phyloP scores from a whole-genome alignment of 352 stramenopile species.

The Sclerospora graminicola region DNA sequence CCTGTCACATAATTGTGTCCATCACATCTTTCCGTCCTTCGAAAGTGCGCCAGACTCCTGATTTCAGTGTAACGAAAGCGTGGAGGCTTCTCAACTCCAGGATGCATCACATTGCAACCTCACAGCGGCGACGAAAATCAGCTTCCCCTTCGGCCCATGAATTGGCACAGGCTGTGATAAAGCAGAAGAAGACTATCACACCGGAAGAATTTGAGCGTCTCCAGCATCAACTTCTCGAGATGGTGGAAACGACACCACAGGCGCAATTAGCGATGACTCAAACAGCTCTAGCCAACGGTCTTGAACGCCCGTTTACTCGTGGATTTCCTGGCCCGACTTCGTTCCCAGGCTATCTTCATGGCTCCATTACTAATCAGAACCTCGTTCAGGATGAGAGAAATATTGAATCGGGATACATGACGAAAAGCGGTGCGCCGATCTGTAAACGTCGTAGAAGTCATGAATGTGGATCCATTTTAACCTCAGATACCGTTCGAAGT shows the following conservation, averaged over 20 bases:
- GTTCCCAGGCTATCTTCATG: constrained; percentile 27
- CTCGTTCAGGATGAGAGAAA: constrained; percentile 14
- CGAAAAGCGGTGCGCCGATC: constrained; percentile 22
- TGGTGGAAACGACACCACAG: constrained; percentile 43
- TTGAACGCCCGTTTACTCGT: constrained; percentile 23
- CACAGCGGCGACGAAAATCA: too few relatives aligned
- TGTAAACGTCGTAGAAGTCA: constrained; percentile 33
- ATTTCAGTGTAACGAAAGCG: too few relatives aligned
- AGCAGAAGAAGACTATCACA: constrained; percentile 68
- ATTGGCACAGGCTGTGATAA: constrained; percentile 49
- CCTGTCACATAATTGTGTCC: too few relatives aligned
- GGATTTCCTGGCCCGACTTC: constrained; percentile 19
- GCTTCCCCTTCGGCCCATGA: constrained; percentile 33
- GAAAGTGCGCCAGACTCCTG: too few relatives aligned
- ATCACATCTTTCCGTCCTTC: too few relatives aligned
- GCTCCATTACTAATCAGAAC: constrained; percentile 23
- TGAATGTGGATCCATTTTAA: constrained; percentile 30
- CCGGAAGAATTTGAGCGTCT: constrained; percentile 69
- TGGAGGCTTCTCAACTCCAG: too few relatives aligned
- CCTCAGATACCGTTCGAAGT: constrained; percentile 23
- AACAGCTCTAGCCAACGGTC: constrained; percentile 32
- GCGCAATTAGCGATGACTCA: constrained; percentile 47
- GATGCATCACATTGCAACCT: too few relatives aligned
- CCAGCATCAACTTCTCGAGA: constrained; percentile 44
- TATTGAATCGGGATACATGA: constrained; percentile 5